Evolutionary conservation across 257 asterid species (phyloP).

Genomic region (Solanum chmielewskii): DNA sequence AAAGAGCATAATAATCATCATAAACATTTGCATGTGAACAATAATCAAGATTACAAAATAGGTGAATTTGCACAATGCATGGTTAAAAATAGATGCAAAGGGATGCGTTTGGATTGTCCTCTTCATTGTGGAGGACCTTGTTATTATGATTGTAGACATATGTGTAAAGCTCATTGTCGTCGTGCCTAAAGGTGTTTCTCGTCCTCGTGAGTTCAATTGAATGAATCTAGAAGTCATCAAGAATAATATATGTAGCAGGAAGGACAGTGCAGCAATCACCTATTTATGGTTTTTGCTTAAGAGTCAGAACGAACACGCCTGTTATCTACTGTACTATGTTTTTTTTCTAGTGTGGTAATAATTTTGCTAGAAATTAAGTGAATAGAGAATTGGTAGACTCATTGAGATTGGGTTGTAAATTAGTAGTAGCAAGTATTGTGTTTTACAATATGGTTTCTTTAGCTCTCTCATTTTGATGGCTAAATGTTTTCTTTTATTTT

Average conservation of each 20-base stretch:
- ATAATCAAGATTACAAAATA: slow-evolving; percentile 9
- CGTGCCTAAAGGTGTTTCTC: neutral
- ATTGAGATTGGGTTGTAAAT: neutral
- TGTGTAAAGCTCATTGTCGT: slow-evolving; percentile 48
- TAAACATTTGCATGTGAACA: neutral
- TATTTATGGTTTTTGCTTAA: neutral
- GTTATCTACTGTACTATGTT: neutral
- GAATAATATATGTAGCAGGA: neutral
- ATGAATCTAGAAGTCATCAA: neutral
- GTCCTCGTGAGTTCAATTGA: neutral
- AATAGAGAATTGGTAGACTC: neutral
- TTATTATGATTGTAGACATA: slow-evolving; percentile 34
- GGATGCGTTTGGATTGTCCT: slow-evolving; percentile 41
- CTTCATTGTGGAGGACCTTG: slow-evolving; percentile 49
- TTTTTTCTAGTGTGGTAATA: neutral
- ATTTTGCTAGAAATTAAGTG: neutral
- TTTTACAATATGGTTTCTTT: neutral
- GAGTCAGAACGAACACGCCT: neutral
- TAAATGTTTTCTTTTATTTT: neutral
- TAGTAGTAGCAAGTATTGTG: neutral
- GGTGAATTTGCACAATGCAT: slow-evolving; percentile 45
- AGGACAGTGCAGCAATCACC: neutral
- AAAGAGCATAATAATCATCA: neutral
- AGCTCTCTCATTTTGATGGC: neutral
- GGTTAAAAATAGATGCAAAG: slow-evolving; percentile 30